Evolutionary conservation across 2,329 filamentous ascomycete species (phyloP), one percentile per base, ranked within the genome.

Genomic region (Thielaviopsis musarum): DNA sequence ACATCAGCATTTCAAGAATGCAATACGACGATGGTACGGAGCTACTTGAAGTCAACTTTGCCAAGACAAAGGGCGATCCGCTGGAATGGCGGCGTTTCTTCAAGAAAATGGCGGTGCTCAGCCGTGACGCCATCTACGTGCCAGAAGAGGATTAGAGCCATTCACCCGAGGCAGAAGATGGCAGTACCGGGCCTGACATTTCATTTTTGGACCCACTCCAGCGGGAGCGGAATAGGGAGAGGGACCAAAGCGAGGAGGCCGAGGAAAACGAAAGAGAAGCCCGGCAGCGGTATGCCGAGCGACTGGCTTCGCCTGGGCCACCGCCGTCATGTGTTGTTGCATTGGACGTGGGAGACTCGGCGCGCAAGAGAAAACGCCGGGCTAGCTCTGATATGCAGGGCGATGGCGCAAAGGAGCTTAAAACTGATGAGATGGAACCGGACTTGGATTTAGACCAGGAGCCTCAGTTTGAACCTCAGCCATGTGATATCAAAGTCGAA

Each of bases 21-120:
- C 69, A 71, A 51, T 77, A 85, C 64, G 79, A 73, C 1, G 75
- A 77, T 58, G 74, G 74, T 10, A 73, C 72, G 64, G 84, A 87
- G 62, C 71, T 91, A 34, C 77, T 91, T 24, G 91, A 96, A 70
- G 87, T 96, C 28, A 80, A 89, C 57, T 97, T 98, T 69, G 81
- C 94, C 64, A 98, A 98, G 73, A 79, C 88, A 58, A 96, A 95
- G 73, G 93, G 93, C 5, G 93, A 98, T 74, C 93, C 93, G 5
- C 73, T 98, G 56, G 91, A 97, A 74, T 98, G 94, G 93, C 81
- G 93, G 62, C 77, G 93, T 38, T 89, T 98, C 69, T 98, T 98
- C 77, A 98, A 98, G 73, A 91, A 89, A 70, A 81, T 96, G n/a
- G 88, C 88, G 30, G 77, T 94, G 63, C 75, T 91, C 62, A 94